phyloP scores from a whole-genome alignment of 192 early-diverging fungal species.

The Linnemannia exigua region DNA sequence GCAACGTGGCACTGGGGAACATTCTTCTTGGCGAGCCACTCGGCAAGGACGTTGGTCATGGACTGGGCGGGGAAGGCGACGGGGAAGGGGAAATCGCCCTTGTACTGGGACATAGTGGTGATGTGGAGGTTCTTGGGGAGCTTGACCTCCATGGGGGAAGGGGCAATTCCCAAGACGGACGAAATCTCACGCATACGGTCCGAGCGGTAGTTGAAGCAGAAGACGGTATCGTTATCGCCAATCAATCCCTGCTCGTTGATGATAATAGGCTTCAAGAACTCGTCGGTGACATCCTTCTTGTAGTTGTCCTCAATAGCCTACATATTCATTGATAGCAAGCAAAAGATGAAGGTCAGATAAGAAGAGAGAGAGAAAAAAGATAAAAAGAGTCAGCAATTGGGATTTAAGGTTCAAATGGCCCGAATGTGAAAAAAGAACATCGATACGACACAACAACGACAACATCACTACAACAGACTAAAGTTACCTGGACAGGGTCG shows the following conservation, averaged over 20 bases:
- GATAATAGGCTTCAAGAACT: slow-evolving; percentile 99
- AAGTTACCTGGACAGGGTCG: slow-evolving; percentile 71
- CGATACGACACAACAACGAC: not conserved
- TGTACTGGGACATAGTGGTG: slow-evolving; percentile 98
- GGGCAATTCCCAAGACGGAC: slow-evolving; percentile 88
- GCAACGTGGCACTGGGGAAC: slow-evolving; percentile 96
- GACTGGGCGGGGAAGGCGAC: slow-evolving; percentile 95
- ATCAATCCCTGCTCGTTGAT: slow-evolving; percentile 84
- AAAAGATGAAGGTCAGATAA: not conserved
- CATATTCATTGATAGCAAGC: no score
- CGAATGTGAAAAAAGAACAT: not conserved
- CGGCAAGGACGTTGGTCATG: slow-evolving; percentile 98
- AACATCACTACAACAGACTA: no score
- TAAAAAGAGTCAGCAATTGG: not conserved
- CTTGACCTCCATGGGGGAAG: slow-evolving; percentile 85
- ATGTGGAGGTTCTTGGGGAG: slow-evolving; percentile 87
- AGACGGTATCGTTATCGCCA: slow-evolving; percentile 89
- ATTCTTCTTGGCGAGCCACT: slow-evolving; percentile 93
- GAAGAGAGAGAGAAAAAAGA: not conserved
- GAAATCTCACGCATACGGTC: slow-evolving; percentile 98
- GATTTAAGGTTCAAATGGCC: not conserved
- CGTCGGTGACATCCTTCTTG: slow-evolving; percentile 94
- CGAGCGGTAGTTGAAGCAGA: slow-evolving; percentile 99
- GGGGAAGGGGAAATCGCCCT: slow-evolving; percentile 96
- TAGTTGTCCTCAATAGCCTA: slow-evolving; percentile 89